Percentiles rank a stretch among this genome's conserved stretches.
Conservation (phyloP, 2,329 filamentous ascomycete genomes). For the Fusarium gaditjirri region DNA sequence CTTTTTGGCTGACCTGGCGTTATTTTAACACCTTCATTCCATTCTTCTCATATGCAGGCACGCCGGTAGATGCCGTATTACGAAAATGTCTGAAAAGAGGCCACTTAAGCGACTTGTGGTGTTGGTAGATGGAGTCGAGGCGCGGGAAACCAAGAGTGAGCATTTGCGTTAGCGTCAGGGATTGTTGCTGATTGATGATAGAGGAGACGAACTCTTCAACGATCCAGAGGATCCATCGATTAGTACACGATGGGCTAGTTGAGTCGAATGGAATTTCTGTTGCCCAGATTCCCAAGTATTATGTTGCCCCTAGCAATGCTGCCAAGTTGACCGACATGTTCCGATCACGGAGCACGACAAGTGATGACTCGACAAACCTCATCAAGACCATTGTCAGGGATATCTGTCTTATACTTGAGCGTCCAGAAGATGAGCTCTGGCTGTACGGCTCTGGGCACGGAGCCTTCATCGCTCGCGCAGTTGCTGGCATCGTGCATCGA, state of each 20-base stretch:
- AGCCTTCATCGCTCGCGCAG: slow-evolving; percentile 37
- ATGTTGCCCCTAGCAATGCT: slow-evolving; percentile 11
- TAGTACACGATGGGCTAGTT: slow-evolving; percentile 25
- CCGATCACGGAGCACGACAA: slow-evolving; percentile 7
- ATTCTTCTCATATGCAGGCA: background rate
- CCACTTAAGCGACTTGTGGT: slow-evolving; percentile 34
- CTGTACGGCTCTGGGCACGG: slow-evolving; percentile 41
- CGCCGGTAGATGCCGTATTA: background rate
- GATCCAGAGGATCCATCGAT: slow-evolving; percentile 32
- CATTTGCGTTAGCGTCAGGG: background rate
- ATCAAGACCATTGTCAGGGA: slow-evolving; percentile 38
- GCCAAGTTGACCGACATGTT: slow-evolving; percentile 32
- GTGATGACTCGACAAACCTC: slow-evolving; percentile 29
- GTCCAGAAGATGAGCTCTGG: slow-evolving; percentile 40
- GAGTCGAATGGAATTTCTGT: slow-evolving; percentile 7
- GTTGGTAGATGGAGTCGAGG: slow-evolving; percentile 36
- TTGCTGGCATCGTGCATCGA: slow-evolving; percentile 37
- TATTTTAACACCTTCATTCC: background rate
- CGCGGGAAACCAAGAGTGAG: slow-evolving; percentile 29
- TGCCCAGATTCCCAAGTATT: slow-evolving; percentile 34
- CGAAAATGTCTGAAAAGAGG: slow-evolving; percentile 30
- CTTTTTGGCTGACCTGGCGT: background rate
- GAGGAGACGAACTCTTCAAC: slow-evolving; percentile 35
- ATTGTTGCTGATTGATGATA: slow-evolving; percentile 9
- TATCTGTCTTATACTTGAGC: slow-evolving; percentile 24